Conservation (phyloP, 441 rosid genomes). For the Eruca vesicaria region DNA sequence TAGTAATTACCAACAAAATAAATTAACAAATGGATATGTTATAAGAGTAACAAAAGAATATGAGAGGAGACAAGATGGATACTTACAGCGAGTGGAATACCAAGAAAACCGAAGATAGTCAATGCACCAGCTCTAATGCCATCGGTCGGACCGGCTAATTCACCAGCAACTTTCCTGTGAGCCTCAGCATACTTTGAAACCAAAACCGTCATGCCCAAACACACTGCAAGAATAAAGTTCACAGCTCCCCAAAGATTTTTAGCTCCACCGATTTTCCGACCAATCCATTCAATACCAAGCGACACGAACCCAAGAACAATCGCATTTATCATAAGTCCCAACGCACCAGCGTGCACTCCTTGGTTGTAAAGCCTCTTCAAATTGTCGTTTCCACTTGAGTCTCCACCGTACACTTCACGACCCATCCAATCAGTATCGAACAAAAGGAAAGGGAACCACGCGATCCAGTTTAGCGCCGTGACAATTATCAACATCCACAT, state of each 20-base stretch:
- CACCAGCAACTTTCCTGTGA: slow-evolving; percentile 3
- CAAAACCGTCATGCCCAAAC: slow-evolving; percentile 47
- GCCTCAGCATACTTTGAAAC: slow-evolving; percentile 58
- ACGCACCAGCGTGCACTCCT: slow-evolving; percentile 69
- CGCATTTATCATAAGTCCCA: slow-evolving; percentile 71
- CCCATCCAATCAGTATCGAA: slow-evolving; percentile 96
- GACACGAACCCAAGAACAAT: slow-evolving; percentile 51
- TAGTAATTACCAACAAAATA: background rate
- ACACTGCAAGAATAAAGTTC: slow-evolving; percentile 50
- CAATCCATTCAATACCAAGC: slow-evolving; percentile 43
- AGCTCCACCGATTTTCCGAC: slow-evolving; percentile 51
- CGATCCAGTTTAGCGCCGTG: slow-evolving; percentile 67
- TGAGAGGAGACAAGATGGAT: background rate
- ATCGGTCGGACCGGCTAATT: slow-evolving; percentile 33
- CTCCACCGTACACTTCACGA: slow-evolving; percentile 75
- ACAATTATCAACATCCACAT: slow-evolving; percentile 68
- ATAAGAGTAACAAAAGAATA: background rate
- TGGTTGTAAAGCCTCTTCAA: slow-evolving; percentile 39
- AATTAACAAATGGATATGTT: background rate
- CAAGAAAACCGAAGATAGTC: slow-evolving; percentile 56
- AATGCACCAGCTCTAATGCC: slow-evolving; percentile 50
- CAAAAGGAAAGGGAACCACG: slow-evolving; percentile 43
- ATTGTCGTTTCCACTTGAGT: slow-evolving; percentile 22
- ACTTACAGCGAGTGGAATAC: slow-evolving; percentile 70
- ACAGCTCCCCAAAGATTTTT: slow-evolving; percentile 67